phyloP scores from a whole-genome alignment of 108 stramenopile genomes.

The Pseudonitzschia delicatissima region DNA sequence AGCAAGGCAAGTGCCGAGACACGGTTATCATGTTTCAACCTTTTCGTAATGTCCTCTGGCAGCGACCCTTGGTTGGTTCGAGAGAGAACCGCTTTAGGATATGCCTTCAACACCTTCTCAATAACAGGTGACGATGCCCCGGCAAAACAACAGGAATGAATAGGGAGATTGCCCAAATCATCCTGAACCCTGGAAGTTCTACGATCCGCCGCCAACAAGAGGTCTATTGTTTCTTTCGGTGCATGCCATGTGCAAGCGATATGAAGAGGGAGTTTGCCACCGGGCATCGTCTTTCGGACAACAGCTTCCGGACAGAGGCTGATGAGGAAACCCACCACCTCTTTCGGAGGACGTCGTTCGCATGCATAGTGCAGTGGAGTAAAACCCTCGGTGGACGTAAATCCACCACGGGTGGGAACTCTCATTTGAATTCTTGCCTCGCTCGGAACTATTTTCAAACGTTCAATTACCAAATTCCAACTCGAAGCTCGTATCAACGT shows the following conservation, averaged over 20 bases:
- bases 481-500: slow-evolving; percentile 59
- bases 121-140: slow-evolving; percentile 57
- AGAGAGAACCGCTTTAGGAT: slow-evolving; percentile 65
- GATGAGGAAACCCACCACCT: slow-evolving; percentile 58
- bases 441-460: slow-evolving; percentile 46
- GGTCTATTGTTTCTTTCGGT: slow-evolving; percentile 43
- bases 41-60: slow-evolving; percentile 68
- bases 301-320: slow-evolving; percentile 56
- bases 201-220: slow-evolving; percentile 52
- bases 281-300: slow-evolving; percentile 58
- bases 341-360: slow-evolving; percentile 67
- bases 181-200: slow-evolving; percentile 54
- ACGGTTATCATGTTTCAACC: slow-evolving; percentile 73
- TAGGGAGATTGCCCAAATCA: slow-evolving; percentile 73
- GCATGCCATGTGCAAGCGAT: slow-evolving; percentile 82
- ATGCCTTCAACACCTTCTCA: slow-evolving; percentile 47
- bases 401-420: slow-evolving; percentile 76
- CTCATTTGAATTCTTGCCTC: slow-evolving; percentile 58
- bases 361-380: slow-evolving; percentile 78
- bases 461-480: slow-evolving; percentile 63
- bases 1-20: slow-evolving; percentile 41
- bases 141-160: slow-evolving; percentile 83
- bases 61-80: slow-evolving; percentile 75
- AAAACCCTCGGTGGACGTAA: slow-evolving; percentile 59
- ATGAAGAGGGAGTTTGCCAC: slow-evolving; percentile 77